These are phyloP conservation scores for Eucalyptus camaldulensis DNA, from an alignment of 345 rosid species.

Conservation along the genomic window DNA sequence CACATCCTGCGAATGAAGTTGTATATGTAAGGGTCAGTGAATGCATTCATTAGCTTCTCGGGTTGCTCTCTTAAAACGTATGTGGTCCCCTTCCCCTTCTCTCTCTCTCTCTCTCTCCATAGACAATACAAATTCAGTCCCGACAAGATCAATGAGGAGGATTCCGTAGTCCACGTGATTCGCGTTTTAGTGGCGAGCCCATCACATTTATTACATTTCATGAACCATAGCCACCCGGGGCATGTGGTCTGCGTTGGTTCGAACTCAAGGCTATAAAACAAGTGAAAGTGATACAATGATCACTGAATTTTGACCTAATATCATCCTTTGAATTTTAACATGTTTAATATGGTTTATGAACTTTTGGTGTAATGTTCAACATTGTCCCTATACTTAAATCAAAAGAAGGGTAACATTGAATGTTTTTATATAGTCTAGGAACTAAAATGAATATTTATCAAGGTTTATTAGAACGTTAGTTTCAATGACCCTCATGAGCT, in stretches of 20 bases:
- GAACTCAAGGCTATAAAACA: not conserved
- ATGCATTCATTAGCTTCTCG: not conserved
- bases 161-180: not conserved
- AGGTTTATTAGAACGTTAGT: not conserved
- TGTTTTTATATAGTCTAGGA: not conserved
- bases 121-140: not conserved
- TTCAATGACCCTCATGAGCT: not conserved
- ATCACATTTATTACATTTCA: not conserved
- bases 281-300: not conserved
- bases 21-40: too few relatives aligned
- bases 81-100: not conserved
- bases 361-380: not conserved
- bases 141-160: not conserved
- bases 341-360: too few relatives aligned
- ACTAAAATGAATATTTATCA: not conserved
- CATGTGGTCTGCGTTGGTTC: not conserved
- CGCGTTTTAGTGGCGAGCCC: not conserved
- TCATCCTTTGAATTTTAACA: too few relatives aligned
- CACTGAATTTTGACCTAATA: rapidly evolving
- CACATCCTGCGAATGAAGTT: not conserved
- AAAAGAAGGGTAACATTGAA: too few relatives aligned
- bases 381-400: not conserved
- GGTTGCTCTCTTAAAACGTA: not conserved
- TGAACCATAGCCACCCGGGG: not conserved
- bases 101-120: not conserved